phyloP scores from a whole-genome alignment of 75 land plant species.

The Cryptomeria japonica region DNA sequence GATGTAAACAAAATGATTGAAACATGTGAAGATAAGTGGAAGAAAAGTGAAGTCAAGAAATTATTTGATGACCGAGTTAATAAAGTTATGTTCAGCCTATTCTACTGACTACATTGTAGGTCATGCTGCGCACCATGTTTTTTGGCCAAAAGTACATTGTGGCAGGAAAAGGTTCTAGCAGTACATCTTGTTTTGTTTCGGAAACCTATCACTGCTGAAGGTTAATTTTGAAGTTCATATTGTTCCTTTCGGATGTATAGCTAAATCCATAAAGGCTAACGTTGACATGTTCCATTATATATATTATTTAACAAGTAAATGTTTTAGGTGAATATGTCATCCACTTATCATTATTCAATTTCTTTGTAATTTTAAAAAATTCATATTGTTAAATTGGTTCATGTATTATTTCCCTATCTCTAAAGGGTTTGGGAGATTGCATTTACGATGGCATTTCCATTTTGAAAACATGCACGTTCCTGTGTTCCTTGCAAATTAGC shows the following conservation, averaged over 20 bases:
- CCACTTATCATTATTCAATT: background rate
- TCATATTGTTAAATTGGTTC: background rate
- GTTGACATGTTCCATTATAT: background rate
- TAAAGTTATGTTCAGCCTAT: background rate
- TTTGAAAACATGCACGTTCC: background rate
- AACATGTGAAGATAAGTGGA: background rate
- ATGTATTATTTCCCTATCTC: background rate
- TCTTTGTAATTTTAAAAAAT: background rate
- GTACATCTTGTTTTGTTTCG: no score
- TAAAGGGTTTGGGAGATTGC: background rate
- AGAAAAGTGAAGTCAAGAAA: background rate
- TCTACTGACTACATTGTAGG: background rate
- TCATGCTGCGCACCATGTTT: background rate
- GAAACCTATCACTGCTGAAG: background rate
- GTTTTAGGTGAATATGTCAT: background rate
- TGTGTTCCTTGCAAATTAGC: background rate
- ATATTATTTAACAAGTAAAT: background rate
- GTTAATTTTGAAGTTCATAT: background rate
- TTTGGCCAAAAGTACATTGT: background rate
- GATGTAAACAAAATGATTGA: background rate
- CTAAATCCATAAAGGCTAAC: background rate
- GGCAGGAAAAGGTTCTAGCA: background rate
- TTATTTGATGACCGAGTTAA: background rate
- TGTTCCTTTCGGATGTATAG: background rate
- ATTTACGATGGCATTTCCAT: background rate